Percentiles rank a stretch among this genome's conserved stretches.
These are phyloP conservation scores for Ustilago hordei DNA, from an alignment of 1,284 basidiomycete genomes.

Conservation along the genomic window DNA sequence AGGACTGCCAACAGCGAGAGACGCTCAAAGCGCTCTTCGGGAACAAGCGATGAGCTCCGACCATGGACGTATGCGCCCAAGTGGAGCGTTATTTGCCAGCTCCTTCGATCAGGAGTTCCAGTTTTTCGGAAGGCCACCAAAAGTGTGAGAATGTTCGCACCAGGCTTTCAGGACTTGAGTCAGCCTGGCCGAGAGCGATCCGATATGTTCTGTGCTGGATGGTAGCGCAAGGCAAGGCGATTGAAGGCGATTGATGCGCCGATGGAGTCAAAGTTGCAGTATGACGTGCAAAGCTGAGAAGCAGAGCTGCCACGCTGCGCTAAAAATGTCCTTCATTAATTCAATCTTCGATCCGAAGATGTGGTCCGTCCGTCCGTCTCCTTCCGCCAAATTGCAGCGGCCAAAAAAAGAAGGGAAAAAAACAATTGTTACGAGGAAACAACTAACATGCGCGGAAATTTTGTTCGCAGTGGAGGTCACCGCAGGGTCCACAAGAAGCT, in stretches of 20 bases:
- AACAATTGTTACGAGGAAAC: not conserved
- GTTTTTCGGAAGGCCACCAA: not conserved
- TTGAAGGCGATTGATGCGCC: too few species aligned
- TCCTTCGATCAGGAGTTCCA: not conserved
- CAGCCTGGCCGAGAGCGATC: too few species aligned
- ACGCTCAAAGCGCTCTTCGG: constrained; percentile 37
- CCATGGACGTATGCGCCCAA: constrained; percentile 12
- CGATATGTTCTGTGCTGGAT: too few species aligned
- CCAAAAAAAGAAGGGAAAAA: not conserved
- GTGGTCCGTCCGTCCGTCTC: constrained; percentile 9
- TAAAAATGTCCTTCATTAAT: not conserved
- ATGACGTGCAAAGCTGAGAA: not conserved
- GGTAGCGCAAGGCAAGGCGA: too few species aligned
- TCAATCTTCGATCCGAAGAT: not conserved
- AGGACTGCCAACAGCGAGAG: constrained; percentile 24
- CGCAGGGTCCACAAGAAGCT: constrained; percentile 9
- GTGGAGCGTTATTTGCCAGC: not conserved
- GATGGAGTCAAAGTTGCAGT: too few species aligned
- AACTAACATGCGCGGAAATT: not conserved
- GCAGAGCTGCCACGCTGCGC: not conserved
- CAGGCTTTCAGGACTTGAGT: too few species aligned
- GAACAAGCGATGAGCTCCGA: constrained; percentile 30
- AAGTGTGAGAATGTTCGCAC: not conserved
- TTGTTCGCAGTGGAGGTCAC: not conserved
- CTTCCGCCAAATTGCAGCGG: not conserved